Percentiles rank a stretch among this genome's conserved stretches.
These are phyloP conservation scores for Fusarium devonianum DNA, from an alignment of 2,329 filamentous ascomycete genomes.

Conservation along the genomic window DNA sequence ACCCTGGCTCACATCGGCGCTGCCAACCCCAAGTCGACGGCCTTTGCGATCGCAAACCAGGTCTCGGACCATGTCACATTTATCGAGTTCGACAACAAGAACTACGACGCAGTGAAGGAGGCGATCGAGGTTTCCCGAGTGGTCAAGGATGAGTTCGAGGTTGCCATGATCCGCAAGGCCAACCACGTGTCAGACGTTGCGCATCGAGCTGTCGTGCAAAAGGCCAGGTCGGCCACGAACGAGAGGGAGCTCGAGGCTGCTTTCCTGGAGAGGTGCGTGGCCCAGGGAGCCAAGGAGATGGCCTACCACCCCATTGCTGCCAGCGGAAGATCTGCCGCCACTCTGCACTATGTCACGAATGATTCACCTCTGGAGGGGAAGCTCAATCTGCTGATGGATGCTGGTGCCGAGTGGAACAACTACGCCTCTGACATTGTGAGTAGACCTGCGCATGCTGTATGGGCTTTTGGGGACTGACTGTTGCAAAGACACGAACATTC, in stretches of 20 bases:
- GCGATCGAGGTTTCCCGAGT: conserved; percentile 74
- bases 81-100: conserved; percentile 70
- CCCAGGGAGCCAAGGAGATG: conserved; percentile 79
- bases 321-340: conserved; percentile 79
- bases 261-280: conserved; percentile 79
- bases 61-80: conserved; percentile 77
- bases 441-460: not conserved
- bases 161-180: conserved; percentile 75
- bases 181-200: conserved; percentile 74
- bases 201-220: conserved; percentile 68
- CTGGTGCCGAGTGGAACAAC: conserved; percentile 77
- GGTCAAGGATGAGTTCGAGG: conserved; percentile 77
- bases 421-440: conserved; percentile 73
- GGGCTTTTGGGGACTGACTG: conserved; percentile 12
- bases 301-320: conserved; percentile 90
- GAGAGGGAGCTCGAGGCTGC: conserved; percentile 84
- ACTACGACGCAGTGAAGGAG: conserved; percentile 62
- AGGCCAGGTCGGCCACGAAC: conserved; percentile 70
- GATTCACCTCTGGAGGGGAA: conserved; percentile 73
- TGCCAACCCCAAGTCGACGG: conserved; percentile 51
- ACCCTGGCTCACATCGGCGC: conserved; percentile 64
- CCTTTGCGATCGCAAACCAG: conserved; percentile 82
- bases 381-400: conserved; percentile 83
- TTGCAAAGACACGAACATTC: conserved; percentile 77
- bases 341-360: conserved; percentile 87